phyloP scores from a whole-genome alignment of 2,329 filamentous ascomycete species.

The Lasiodiplodia hormozganensis region DNA sequence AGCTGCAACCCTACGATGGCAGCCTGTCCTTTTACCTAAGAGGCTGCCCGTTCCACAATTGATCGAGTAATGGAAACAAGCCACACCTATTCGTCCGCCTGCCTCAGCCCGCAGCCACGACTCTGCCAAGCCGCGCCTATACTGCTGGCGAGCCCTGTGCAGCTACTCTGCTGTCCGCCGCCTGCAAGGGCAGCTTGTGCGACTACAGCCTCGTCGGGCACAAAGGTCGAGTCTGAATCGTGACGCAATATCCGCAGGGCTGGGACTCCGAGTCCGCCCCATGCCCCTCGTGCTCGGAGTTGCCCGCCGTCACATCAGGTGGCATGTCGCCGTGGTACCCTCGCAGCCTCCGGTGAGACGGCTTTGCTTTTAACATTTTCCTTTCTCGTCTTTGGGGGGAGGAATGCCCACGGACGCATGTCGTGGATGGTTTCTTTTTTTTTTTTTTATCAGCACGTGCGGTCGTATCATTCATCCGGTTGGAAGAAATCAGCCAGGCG shows the following conservation, averaged over 20 bases:
- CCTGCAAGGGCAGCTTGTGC: constrained; percentile 16
- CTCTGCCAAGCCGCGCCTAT: neutral
- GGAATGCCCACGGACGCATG: neutral
- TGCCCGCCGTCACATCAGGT: constrained; percentile 20
- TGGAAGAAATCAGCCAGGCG: neutral
- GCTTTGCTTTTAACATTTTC: neutral
- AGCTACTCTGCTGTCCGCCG: neutral
- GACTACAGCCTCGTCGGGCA: neutral
- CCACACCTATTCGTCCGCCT: constrained; percentile 22
- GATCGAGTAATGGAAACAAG: constrained; percentile 31
- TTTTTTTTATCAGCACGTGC: neutral
- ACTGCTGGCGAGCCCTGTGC: neutral
- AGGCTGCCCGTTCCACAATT: constrained; percentile 28
- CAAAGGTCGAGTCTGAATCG: neutral
- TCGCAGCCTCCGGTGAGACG: neutral
- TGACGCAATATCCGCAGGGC: constrained; percentile 26
- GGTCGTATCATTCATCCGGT: neutral
- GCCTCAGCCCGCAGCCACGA: neutral
- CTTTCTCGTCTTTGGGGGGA: neutral
- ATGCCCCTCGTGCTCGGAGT: constrained; percentile 4
- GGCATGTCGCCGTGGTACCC: neutral
- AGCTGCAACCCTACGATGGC: constrained; percentile 25
- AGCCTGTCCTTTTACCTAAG: constrained; percentile 26
- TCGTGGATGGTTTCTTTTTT: neutral
- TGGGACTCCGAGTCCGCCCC: constrained; percentile 4